phyloP scores from a whole-genome alignment of 1,284 basidiomycete species.

The Malassezia obtusa region DNA sequence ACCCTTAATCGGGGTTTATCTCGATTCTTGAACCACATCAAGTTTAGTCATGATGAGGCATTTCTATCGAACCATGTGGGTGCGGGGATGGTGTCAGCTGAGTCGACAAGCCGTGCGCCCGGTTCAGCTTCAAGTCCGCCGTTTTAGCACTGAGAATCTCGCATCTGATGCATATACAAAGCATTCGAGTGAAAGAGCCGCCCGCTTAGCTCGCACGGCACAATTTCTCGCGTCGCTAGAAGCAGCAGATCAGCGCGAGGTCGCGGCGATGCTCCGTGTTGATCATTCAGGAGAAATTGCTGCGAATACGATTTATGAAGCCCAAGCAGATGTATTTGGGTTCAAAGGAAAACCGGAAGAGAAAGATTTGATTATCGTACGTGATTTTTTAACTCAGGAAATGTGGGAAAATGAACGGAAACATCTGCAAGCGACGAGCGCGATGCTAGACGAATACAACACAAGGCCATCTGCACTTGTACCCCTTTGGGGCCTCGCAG shows the following conservation, averaged over 20 bases:
- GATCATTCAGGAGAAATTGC: slow-evolving; percentile 47
- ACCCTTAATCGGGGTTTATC: no score
- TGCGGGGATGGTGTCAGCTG: no score
- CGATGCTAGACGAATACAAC: slow-evolving; percentile 68
- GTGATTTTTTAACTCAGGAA: slow-evolving; percentile 53
- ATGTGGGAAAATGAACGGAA: slow-evolving; percentile 98
- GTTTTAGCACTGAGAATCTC: slow-evolving; percentile 1
- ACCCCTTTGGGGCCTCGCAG: slow-evolving; percentile 72
- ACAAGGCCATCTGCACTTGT: slow-evolving; percentile 73
- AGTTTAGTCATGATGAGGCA: neutral
- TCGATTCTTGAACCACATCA: neutral
- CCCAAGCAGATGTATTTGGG: slow-evolving; percentile 42
- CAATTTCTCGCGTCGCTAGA: slow-evolving; percentile 24
- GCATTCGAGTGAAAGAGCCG: no score
- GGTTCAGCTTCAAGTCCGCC: neutral
- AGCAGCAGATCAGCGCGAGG: slow-evolving; percentile 20
- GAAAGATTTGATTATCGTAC: slow-evolving; percentile 25
- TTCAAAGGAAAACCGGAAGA: slow-evolving; percentile 26
- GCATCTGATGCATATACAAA: slow-evolving; percentile 31
- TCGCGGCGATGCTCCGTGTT: slow-evolving; percentile 42
- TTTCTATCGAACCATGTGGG: neutral
- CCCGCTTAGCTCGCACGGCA: slow-evolving; percentile 8
- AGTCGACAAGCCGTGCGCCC: neutral
- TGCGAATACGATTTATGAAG: slow-evolving; percentile 47
- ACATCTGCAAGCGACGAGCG: slow-evolving; percentile 75